phyloP scores from a whole-genome alignment of 345 rosid genomes.

The Hibiscus trionum region DNA sequence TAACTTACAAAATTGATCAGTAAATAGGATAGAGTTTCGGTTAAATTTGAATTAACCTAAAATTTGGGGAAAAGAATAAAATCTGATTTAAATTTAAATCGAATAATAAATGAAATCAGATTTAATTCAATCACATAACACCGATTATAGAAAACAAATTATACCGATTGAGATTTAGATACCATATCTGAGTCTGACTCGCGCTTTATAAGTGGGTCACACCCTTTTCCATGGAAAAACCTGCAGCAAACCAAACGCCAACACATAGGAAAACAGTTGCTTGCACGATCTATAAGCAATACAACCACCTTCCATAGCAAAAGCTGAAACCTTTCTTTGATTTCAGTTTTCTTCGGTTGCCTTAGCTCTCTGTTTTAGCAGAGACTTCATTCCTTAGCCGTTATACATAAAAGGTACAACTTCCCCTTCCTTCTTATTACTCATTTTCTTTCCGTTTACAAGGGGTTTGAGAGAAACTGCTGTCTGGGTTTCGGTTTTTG shows the following conservation, averaged over 20 bases:
- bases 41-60: too few species aligned
- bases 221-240: neutral
- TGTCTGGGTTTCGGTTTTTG: slow-evolving; percentile 1
- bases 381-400: neutral
- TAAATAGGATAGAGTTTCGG: too few species aligned
- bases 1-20: too few species aligned
- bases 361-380: slow-evolving; percentile 2
- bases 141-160: too few species aligned
- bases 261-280: neutral
- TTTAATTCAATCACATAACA: too few species aligned
- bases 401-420: neutral
- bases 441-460: neutral
- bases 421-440: neutral
- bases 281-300: slow-evolving; percentile 12
- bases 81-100: too few species aligned
- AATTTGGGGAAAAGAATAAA: too few species aligned
- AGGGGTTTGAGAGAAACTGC: neutral
- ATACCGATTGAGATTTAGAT: neutral
- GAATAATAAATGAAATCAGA: too few species aligned
- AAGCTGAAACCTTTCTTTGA: neutral
- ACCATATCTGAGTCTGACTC: neutral
- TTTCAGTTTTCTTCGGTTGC: neutral
- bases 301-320: neutral
- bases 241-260: slow-evolving; percentile 4
- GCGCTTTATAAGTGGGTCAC: neutral